Percentiles rank a stretch among this genome's conserved stretches.
These are phyloP conservation scores for Thielaviopsis populi DNA, from an alignment of 2,329 filamentous ascomycete species.

Conservation along the genomic window DNA sequence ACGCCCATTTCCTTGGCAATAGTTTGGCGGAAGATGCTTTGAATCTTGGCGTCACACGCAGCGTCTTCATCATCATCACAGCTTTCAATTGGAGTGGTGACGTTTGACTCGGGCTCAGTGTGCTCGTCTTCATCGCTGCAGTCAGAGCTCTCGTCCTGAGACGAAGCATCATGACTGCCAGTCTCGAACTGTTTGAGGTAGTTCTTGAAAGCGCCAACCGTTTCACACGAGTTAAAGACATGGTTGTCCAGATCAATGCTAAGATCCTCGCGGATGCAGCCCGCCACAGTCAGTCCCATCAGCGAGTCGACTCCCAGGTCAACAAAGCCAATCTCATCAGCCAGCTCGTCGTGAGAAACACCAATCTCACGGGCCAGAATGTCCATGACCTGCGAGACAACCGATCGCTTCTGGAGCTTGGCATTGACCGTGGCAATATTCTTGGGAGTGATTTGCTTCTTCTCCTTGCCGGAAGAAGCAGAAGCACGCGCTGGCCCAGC, in stretches of 20 bases:
- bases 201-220: conserved; percentile 38
- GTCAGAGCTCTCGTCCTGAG: conserved; percentile 24
- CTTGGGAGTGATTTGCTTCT: conserved; percentile 31
- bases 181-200: conserved; percentile 27
- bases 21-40: conserved; percentile 45
- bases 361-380: conserved; percentile 44
- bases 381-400: conserved; percentile 31
- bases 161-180: conserved; percentile 16
- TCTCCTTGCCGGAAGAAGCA: conserved; percentile 25
- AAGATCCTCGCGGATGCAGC: conserved; percentile 42
- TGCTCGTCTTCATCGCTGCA: conserved; percentile 33
- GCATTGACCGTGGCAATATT: conserved; percentile 36
- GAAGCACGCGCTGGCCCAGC: conserved; percentile 24
- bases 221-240: conserved; percentile 39
- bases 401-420: conserved; percentile 32
- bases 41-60: conserved; percentile 15
- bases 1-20: conserved; percentile 60
- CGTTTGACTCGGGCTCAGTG: conserved; percentile 32
- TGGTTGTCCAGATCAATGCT: conserved; percentile 39
- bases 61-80: conserved; percentile 32
- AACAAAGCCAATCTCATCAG: conserved; percentile 39
- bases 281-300: conserved; percentile 43
- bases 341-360: conserved; percentile 38
- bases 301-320: conserved; percentile 47
- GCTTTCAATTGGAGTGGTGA: conserved; percentile 39